Base-by-base conservation (phyloP, 2,329 filamentous ascomycete species). In the Mollisiaceae sp. region DNA sequence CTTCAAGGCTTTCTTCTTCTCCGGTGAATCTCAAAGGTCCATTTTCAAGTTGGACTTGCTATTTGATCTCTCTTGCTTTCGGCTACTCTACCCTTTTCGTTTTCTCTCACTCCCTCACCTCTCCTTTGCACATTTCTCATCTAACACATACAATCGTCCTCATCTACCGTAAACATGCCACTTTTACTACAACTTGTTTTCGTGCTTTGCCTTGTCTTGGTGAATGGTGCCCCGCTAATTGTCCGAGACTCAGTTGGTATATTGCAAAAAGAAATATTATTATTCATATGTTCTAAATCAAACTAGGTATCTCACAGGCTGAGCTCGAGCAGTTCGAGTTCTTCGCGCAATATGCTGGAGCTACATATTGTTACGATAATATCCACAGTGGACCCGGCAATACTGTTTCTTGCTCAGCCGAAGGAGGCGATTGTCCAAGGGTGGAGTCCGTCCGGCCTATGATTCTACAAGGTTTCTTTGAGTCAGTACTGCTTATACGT, bases 381-480 rank as follows among this genome's bases (percentile, higher is more conserved):
- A 71, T 73, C 62, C 61, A 67, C 6, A 9, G 15, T 20, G 64
- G 67, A 2, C 61, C 59, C 18, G 57, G 63, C 12, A 66, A 60
- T 15, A 64, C 62, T 2, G 43, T 74, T 8, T 43, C 65, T 4
- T 74, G 73, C 58, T 32, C 27, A 32, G 35, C 14, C 71, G 67
- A 18, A 72, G 15, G 71, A 68, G 20, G 72, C 71, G 2, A 72
- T 66, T 38, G 62, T 68, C 5, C 66, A 59, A 0, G 64, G 55
- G 3, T 67, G 62, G 57, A 76, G 77, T 1, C 76, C 75, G 14
- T 56, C 56, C 57, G 76, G 75, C 27, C 27, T 6, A 6, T 32
- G 27, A 32, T 32, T 3, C 27, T 32, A 32, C 27, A 32, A 32
- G 27, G 27, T 32, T 32, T 32, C 27, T 32, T 32, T 6, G 27